phyloP scores from a whole-genome alignment of 768 basidiomycete species.

The Mycena alexandri region DNA sequence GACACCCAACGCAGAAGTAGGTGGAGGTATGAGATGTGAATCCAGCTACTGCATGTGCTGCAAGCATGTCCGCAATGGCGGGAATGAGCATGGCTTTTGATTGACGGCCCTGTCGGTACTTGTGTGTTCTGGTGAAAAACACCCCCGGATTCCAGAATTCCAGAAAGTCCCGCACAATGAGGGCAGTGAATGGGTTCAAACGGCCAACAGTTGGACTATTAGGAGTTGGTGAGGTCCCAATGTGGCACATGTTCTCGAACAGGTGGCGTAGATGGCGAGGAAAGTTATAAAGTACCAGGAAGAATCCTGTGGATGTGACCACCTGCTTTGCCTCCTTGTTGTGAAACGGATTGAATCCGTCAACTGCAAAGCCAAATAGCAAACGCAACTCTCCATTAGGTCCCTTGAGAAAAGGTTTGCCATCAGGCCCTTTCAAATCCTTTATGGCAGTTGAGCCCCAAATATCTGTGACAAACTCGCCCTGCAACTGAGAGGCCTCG shows the following conservation, averaged over 20 bases:
- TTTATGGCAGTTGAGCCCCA: constrained; percentile 39
- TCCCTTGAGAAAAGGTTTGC: constrained; percentile 41
- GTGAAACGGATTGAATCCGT: constrained; percentile 46
- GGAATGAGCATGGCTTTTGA: constrained; percentile 40
- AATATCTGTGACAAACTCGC: constrained; percentile 34
- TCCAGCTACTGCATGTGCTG: constrained; percentile 44
- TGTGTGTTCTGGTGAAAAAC: constrained; percentile 41
- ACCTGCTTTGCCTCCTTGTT: constrained; percentile 44
- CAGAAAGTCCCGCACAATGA: constrained; percentile 51
- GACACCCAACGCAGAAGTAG: constrained; percentile 47
- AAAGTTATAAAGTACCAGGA: constrained; percentile 36
- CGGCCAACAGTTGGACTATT: constrained; percentile 47
- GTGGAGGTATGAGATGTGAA: constrained; percentile 36
- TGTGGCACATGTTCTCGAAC: constrained; percentile 54
- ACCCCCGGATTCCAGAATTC: constrained; percentile 47
- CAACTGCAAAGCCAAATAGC: constrained; percentile 42
- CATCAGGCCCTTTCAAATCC: constrained; percentile 35
- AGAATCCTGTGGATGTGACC: constrained; percentile 43
- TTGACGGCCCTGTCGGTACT: constrained; percentile 32
- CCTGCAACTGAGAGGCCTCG: background rate
- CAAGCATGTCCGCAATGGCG: constrained; percentile 48
- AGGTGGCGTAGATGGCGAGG: constrained; percentile 37
- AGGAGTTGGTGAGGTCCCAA: constrained; percentile 53
- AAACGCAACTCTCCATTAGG: constrained; percentile 36
- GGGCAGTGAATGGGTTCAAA: constrained; percentile 51